Evolutionary conservation across 768 basidiomycete species (phyloP), one percentile per base, ranked within the genome.

Genomic region (Tylopilus vinaceipallidus): DNA sequence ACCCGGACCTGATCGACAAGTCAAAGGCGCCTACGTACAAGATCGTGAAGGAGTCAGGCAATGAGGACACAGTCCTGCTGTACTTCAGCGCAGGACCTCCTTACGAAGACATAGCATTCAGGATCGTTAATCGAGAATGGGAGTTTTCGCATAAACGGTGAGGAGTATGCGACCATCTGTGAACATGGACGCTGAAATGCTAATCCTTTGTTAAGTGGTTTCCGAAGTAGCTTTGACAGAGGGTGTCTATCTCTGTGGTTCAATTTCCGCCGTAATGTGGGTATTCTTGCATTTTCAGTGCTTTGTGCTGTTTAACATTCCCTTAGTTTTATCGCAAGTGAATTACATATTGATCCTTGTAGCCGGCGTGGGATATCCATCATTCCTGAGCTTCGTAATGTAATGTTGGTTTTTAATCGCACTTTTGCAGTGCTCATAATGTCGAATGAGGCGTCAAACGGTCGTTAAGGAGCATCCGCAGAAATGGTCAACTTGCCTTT

Each of bases 1-100:
- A 98, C 68, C 97, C 97, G 0, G 97, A 98, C 71, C 84, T 99
- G 57, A 98, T 99, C 70, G 95, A 99, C 75, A 97, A 97, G 68
- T 83, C 89, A 27, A 94, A 95, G 70, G 92, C 97, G 0, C 97
- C 97, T 4, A 93, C 92, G 7, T 99, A 98, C 74, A 92, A 91
- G 67, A 91, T 98, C 52, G 81, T 97, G 68, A 91, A 91, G 63
- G 92, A 97, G 62, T 82, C 86, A 5, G 94, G 91, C 6, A 97
- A 98, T 64, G 91, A 94, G 52, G 97, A 99, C 47, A 98, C 95
- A 1, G 90, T 91, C 12, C 75, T 97, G 19, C 71, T 99, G 26
- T 84, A 94, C 61, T 99, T 99, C 73, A 92, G 83, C 56, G 92
- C 97, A 26, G 97, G 97, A 8, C 95, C 95, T 44, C 95, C 95